These are phyloP conservation scores for Lecanicillium sp. DNA, from an alignment of 2,329 filamentous ascomycete species.

Conservation along the genomic window DNA sequence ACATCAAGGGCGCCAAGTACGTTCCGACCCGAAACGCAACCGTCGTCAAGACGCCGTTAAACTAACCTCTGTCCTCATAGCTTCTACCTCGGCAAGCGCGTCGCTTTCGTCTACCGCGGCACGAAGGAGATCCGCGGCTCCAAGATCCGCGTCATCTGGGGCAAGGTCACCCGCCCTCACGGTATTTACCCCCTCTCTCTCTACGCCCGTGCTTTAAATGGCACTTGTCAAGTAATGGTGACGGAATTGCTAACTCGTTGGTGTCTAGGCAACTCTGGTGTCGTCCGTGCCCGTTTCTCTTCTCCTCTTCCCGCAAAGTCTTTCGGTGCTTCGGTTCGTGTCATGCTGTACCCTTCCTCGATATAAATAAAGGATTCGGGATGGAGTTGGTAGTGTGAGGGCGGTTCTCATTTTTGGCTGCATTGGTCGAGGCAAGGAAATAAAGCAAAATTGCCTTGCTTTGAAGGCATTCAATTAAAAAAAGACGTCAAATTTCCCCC, in stretches of 20 bases:
- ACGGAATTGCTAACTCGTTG: conserved; percentile 11
- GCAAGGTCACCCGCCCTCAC: conserved; percentile 94
- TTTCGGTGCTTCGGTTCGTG: conserved; percentile 91
- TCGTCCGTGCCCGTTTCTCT: conserved; percentile 96
- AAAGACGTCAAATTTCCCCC: conserved; percentile 35
- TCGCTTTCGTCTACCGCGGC: conserved; percentile 97
- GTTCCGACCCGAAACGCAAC: conserved; percentile 21
- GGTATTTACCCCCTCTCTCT: conserved; percentile 48
- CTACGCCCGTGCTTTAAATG: too few relatives aligned
- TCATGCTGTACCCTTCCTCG: conserved; percentile 97
- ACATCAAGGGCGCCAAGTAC: conserved; percentile 80
- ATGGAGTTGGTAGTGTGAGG: conserved; percentile 54
- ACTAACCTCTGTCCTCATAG: conserved; percentile 26
- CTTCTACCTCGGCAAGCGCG: conserved; percentile 98
- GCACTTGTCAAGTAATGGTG: too few relatives aligned
- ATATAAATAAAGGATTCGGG: conserved; percentile 64
- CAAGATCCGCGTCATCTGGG: conserved; percentile 99
- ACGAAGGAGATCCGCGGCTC: conserved; percentile 92
- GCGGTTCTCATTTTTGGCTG: conserved; percentile 50
- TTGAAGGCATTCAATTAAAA: conserved; percentile 45
- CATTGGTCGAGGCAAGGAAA: conserved; percentile 52
- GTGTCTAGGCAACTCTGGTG: conserved; percentile 79
- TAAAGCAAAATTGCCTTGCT: conserved; percentile 40
- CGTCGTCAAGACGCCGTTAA: neutral
- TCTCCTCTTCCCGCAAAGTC: conserved; percentile 92